Base-by-base conservation (phyloP, 2,329 filamentous ascomycete species). In the Karstenula rhodostoma region DNA sequence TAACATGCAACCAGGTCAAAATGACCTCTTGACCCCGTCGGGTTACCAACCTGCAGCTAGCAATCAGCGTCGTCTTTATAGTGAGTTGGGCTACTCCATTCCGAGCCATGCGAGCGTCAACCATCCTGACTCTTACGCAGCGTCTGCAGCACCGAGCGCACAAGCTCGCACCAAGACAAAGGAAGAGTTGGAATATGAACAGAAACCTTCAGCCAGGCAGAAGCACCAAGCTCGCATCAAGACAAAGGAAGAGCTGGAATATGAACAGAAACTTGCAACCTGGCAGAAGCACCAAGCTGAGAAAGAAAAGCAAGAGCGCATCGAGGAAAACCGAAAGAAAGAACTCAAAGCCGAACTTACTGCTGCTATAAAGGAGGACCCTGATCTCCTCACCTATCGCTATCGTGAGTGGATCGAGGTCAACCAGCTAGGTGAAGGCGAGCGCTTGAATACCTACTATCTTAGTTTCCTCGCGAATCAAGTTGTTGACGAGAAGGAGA, bases 371-470 rank as follows among this genome's bases (percentile, higher is more conserved):
- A 35, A 10, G 6, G 1, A 17, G 8, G 52, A 19, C 19, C 35
- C 35, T 22, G 29, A 55, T 3, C 15, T 55, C 52, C 52, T 55
- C 19, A 40, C 42, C 13, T 47, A 46, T 25, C 42, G 52, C 23
- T 55, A 55, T 13, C 52, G 40, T 25, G 52, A 55, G 13, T 55
- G 37, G 27, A 5, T 55, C 2, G 52, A 46, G 19, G 29, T 55
- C 0, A 23, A 55, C 19, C 52, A 42, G 12, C 25, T 15, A 17
- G 8, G 7, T 6, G 3, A 9, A 2, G 19, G 12, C 10, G 52
- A 46, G n/a, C 52, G 52, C n/a, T 2, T 35, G 13, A 47, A 42
- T 10, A 2, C 6, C 1, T 55, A 55, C n/a, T 25, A 55, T 37
- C 25, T 46, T 22, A 23, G 13, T 13, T 35, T 55, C 3, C 52